phyloP scores from a whole-genome alignment of 2,329 filamentous ascomycete species.

The Eutypa lata region DNA sequence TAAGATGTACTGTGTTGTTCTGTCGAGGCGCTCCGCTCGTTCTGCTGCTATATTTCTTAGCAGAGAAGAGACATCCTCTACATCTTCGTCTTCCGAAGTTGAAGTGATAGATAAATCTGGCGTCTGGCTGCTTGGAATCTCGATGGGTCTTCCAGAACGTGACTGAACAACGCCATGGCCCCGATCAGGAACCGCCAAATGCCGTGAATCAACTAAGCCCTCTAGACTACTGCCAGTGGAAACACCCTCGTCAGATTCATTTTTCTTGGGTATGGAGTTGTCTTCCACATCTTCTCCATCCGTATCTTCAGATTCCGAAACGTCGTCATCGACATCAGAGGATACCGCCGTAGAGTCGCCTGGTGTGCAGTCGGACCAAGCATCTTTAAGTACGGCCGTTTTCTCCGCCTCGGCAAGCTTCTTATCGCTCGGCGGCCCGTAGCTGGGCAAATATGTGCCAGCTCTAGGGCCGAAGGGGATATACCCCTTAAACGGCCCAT shows the following conservation, averaged over 20 bases:
- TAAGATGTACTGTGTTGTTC: constrained; percentile 13
- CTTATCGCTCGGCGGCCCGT: constrained; percentile 10
- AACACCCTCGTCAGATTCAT: background rate
- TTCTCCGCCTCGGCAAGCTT: constrained; percentile 13
- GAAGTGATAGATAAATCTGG: background rate
- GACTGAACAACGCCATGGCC: too few species aligned
- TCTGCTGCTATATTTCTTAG: constrained; percentile 1
- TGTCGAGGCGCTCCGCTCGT: constrained; percentile 5
- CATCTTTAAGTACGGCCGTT: constrained; percentile 3
- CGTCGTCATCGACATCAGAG: background rate
- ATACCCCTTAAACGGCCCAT: constrained; percentile 21
- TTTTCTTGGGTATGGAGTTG: background rate
- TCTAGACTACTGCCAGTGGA: too few species aligned
- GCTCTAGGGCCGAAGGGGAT: constrained; percentile 13
- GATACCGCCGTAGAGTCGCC: background rate
- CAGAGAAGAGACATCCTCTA: background rate
- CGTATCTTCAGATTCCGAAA: background rate
- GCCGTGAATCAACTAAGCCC: too few species aligned
- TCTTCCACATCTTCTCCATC: background rate
- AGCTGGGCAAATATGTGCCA: constrained; percentile 15
- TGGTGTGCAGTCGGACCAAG: background rate
- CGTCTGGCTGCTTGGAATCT: too few species aligned
- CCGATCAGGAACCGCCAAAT: too few species aligned
- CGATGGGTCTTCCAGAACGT: too few species aligned
- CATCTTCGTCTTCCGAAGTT: background rate